Percentiles rank a stretch among this genome's conserved stretches.
Evolutionary conservation across 352 stramenopile species (phyloP).

Genomic region (Thraustotheca clavata): DNA sequence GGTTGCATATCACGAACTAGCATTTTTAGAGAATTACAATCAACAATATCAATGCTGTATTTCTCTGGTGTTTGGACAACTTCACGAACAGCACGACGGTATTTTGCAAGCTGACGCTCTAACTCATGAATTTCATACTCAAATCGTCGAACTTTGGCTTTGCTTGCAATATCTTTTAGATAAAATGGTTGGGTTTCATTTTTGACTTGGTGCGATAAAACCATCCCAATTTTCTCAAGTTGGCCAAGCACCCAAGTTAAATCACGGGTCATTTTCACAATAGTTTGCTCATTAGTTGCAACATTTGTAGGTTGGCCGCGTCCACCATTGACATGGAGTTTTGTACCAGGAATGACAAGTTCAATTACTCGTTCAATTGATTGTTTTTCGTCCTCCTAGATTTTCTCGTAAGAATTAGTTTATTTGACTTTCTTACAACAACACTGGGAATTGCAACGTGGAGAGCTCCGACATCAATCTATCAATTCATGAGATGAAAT

Average conservation of each 20-base stretch:
- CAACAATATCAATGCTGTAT: not conserved
- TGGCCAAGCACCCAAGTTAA: constrained; percentile 3
- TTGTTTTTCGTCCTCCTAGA: not conserved
- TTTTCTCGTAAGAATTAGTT: not conserved
- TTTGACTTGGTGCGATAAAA: constrained; percentile 1
- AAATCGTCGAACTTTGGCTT: not conserved
- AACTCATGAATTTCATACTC: constrained; percentile 10
- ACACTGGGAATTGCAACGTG: constrained; percentile 1
- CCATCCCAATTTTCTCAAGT: constrained; percentile 1
- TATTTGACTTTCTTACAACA: too few relatives aligned
- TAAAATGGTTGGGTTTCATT: constrained; percentile 10
- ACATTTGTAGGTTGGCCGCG: not conserved
- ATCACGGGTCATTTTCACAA: not conserved
- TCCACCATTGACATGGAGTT: constrained; percentile 6
- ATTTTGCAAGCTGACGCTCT: constrained; percentile 4
- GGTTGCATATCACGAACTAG: constrained; percentile 19
- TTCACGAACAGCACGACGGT: constrained; percentile 1
- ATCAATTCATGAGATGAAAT: not conserved
- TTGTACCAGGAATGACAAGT: not conserved
- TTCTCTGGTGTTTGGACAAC: not conserved
- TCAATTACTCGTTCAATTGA: not conserved
- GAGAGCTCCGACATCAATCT: constrained; percentile 12
- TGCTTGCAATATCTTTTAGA: constrained; percentile 2
- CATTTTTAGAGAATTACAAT: constrained; percentile 4
- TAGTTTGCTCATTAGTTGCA: not conserved